Conservation (phyloP, 495 filamentous ascomycete species). For the Aeminium ludgeri region DNA sequence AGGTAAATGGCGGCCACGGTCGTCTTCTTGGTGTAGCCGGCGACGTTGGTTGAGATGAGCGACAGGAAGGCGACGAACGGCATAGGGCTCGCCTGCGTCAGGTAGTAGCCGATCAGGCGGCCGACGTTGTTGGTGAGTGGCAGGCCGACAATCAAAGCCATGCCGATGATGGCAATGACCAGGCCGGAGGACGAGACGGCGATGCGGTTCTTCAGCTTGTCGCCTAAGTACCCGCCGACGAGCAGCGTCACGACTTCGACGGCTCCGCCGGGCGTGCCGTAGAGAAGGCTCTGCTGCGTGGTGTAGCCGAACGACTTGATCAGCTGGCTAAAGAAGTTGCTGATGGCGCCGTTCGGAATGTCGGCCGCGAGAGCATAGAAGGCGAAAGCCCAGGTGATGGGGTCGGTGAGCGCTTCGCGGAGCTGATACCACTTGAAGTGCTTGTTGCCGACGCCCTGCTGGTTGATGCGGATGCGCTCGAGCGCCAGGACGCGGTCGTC, state of each 20-base stretch:
- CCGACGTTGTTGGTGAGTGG: slow-evolving; percentile 42
- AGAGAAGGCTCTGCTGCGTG: slow-evolving; percentile 42
- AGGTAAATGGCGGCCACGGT: slow-evolving; percentile 54
- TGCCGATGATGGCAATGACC: slow-evolving; percentile 33
- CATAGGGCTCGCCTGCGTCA: slow-evolving; percentile 42
- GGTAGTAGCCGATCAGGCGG: slow-evolving; percentile 46
- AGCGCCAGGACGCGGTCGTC: slow-evolving; percentile 37
- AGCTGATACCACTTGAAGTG: slow-evolving; percentile 26
- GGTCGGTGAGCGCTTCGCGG: slow-evolving; percentile 24
- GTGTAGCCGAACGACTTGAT: slow-evolving; percentile 44
- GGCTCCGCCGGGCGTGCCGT: slow-evolving; percentile 48
- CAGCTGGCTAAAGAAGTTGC: slow-evolving; percentile 56
- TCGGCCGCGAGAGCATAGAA: slow-evolving; percentile 43
- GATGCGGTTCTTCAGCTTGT: slow-evolving; percentile 39
- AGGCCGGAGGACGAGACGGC: slow-evolving; percentile 28
- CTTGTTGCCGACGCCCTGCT: slow-evolving; percentile 27
- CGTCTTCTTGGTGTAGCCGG: slow-evolving; percentile 52
- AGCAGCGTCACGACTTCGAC: slow-evolving; percentile 48
- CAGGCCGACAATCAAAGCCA: slow-evolving; percentile 49
- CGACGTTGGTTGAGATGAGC: slow-evolving; percentile 45
- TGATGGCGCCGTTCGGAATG: slow-evolving; percentile 44
- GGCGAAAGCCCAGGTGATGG: slow-evolving; percentile 41
- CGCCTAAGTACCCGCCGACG: slow-evolving; percentile 41
- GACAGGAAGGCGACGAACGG: slow-evolving; percentile 41
- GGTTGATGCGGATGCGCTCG: slow-evolving; percentile 24